A percentile compares a stretch with the other conserved stretches of the same genome.
Conservation (phyloP, 139 green algal species). For the Asterochloris erici region DNA sequence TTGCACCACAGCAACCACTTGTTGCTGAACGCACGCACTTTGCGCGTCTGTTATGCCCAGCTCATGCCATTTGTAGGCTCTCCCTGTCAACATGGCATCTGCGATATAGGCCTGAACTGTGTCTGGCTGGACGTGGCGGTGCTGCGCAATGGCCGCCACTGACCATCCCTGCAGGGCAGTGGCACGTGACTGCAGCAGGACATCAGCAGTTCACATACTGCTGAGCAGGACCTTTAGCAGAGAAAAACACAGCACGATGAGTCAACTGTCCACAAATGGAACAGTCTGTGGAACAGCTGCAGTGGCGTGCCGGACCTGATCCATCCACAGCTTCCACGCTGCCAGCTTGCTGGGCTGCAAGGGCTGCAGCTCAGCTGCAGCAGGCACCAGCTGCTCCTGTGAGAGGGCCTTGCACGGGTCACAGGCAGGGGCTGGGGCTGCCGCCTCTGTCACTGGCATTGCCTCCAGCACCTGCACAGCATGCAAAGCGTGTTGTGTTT, state of each 20-base stretch:
- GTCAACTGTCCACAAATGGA: too few species aligned
- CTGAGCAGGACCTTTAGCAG: background rate
- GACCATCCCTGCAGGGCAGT: slow-evolving; percentile 10
- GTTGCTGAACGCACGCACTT: background rate
- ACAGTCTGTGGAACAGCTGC: background rate
- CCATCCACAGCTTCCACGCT: slow-evolving; percentile 23
- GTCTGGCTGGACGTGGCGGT: slow-evolving; percentile 27
- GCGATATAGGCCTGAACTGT: slow-evolving; percentile 44
- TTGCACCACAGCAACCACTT: too few species aligned
- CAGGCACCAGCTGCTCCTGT: slow-evolving; percentile 15
- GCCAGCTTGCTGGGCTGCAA: slow-evolving; percentile 45
- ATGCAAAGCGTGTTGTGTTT: background rate
- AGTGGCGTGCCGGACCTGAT: slow-evolving; percentile 17
- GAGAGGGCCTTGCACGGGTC: background rate
- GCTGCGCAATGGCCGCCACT: slow-evolving; percentile 23
- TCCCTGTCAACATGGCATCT: slow-evolving; percentile 35
- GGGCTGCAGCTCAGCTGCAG: slow-evolving; percentile 1
- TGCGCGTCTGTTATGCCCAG: slow-evolving; percentile 13
- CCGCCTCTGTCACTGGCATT: background rate
- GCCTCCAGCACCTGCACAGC: background rate
- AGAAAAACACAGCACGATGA: background rate
- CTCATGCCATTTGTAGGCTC: slow-evolving; percentile 35
- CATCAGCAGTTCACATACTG: background rate
- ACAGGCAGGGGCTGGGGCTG: slow-evolving; percentile 6
- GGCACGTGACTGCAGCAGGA: background rate